Percentiles rank a stretch among this genome's conserved stretches.
phyloP scores from a whole-genome alignment of 2,329 filamentous ascomycete genomes.

The Cordyceps fumosorosea region DNA sequence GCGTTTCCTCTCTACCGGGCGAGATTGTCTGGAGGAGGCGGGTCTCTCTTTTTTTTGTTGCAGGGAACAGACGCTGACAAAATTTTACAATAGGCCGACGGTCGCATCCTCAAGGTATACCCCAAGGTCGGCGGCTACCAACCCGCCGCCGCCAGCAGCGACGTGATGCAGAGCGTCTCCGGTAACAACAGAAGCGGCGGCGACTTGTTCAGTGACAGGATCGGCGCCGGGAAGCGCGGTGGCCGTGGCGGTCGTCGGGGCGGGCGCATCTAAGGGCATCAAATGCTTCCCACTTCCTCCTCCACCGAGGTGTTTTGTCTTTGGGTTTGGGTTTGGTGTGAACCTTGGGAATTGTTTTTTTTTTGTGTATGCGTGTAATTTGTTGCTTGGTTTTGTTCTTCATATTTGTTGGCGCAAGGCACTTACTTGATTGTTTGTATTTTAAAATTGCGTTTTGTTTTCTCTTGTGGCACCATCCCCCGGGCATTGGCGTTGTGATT shows the following conservation, averaged over 20 bases:
- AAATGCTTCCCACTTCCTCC: not conserved
- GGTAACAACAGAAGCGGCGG: not conserved
- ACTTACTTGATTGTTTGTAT: not conserved
- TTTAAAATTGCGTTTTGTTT: not conserved
- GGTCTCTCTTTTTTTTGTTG: no score
- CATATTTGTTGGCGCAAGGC: not conserved
- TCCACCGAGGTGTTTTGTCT: not conserved
- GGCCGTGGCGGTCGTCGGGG: slow-evolving; percentile 18
- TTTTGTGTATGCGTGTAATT: not conserved
- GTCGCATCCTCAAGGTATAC: slow-evolving; percentile 66
- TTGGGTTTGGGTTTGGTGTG: no score
- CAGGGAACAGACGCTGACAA: not conserved
- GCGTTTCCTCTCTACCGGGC: slow-evolving; percentile 21
- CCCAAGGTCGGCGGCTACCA: slow-evolving; percentile 48
- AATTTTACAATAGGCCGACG: slow-evolving; percentile 54
- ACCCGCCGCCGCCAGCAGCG: slow-evolving; percentile 20
- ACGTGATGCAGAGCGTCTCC: slow-evolving; percentile 33
- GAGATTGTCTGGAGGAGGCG: no score
- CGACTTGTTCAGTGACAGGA: slow-evolving; percentile 46
- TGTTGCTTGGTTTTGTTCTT: not conserved
- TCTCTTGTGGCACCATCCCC: not conserved
- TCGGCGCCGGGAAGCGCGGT: slow-evolving; percentile 19
- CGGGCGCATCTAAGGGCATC: not conserved
- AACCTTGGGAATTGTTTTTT: no score
- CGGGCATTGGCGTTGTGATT: slow-evolving; percentile 5